These are phyloP conservation scores for Buxus sempervirens DNA, from an alignment of 164 flowering plant species.

Conservation along the genomic window DNA sequence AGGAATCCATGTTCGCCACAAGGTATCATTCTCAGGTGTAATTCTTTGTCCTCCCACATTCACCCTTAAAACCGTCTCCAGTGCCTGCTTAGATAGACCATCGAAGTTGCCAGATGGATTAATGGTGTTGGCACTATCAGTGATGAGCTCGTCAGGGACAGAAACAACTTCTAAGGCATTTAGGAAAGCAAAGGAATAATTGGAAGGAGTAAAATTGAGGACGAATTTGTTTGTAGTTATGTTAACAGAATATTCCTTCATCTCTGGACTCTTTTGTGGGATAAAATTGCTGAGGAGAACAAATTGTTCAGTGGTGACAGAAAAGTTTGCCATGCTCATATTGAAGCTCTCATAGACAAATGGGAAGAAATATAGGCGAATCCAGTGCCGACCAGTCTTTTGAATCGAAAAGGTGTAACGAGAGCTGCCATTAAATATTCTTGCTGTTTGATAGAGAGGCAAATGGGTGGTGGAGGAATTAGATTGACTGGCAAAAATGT, in stretches of 20 bases:
- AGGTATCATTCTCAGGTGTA: conserved; percentile 44
- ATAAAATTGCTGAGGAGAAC: conserved; percentile 49
- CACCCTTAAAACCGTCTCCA: conserved; percentile 69
- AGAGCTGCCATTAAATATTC: conserved; percentile 42
- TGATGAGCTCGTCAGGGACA: conserved; percentile 57
- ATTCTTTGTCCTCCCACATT: conserved; percentile 65
- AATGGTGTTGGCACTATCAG: conserved; percentile 25
- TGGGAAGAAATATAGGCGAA: conserved; percentile 82
- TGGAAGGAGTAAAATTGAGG: conserved; percentile 49
- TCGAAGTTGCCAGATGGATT: background rate
- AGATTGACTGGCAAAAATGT: conserved; percentile 30
- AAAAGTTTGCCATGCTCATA: conserved; percentile 49
- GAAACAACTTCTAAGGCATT: conserved; percentile 81
- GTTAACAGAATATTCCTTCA: conserved; percentile 64
- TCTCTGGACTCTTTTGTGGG: conserved; percentile 15
- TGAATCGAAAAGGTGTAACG: conserved; percentile 44
- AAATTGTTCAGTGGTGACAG: conserved; percentile 48
- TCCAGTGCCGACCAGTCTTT: conserved; percentile 59
- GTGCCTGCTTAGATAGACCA: conserved; percentile 32
- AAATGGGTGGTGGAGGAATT: conserved; percentile 18
- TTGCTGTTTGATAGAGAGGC: conserved; percentile 50
- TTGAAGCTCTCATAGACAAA: conserved; percentile 31
- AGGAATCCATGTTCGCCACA: conserved; percentile 56
- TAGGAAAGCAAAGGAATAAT: conserved; percentile 65
- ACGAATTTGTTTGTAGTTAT: conserved; percentile 35